Conservation (phyloP, 805 yeast genomes). For the Saturnispora silvae region DNA sequence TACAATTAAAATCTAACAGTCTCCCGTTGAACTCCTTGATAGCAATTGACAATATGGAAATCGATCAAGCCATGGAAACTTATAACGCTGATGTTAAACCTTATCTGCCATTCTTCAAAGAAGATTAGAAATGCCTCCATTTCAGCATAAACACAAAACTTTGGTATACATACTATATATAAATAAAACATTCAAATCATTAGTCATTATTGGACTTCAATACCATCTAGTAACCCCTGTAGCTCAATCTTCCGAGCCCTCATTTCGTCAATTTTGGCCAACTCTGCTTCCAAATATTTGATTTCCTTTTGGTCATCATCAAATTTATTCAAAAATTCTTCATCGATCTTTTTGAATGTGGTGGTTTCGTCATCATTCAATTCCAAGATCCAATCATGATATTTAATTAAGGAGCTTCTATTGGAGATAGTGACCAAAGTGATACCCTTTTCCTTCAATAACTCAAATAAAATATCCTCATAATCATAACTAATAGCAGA, state of each 20-base stretch:
- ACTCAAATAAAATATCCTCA: conserved; percentile 76
- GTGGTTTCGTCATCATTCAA: conserved; percentile 50
- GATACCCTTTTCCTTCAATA: conserved; percentile 56
- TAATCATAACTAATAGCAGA: conserved; percentile 85
- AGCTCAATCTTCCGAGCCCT: conserved; percentile 50
- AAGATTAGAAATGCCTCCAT: not conserved
- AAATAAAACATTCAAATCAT: no score
- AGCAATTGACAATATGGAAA: conserved; percentile 24
- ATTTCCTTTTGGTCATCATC: conserved; percentile 69
- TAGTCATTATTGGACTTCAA: conserved; percentile 12
- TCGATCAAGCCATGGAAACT: conserved; percentile 14
- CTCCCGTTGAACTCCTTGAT: conserved; percentile 15
- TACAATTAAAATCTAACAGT: conserved; percentile 7
- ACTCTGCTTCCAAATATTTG: conserved; percentile 47
- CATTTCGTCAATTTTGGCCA: conserved; percentile 49
- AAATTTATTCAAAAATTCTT: conserved; percentile 28
- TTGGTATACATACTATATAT: no score
- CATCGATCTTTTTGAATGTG: conserved; percentile 30
- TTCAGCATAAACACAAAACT: not conserved
- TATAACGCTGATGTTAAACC: conserved; percentile 12
- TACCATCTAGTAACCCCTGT: conserved; percentile 39
- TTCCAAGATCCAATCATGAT: conserved; percentile 69
- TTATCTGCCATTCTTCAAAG: conserved; percentile 16
- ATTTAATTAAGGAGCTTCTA: conserved; percentile 72
- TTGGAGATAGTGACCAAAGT: conserved; percentile 77